Percentiles rank a stretch among this genome's conserved stretches.
These are phyloP conservation scores for Cafeteria roenbergensis DNA, from an alignment of 108 stramenopile species.

Conservation along the genomic window DNA sequence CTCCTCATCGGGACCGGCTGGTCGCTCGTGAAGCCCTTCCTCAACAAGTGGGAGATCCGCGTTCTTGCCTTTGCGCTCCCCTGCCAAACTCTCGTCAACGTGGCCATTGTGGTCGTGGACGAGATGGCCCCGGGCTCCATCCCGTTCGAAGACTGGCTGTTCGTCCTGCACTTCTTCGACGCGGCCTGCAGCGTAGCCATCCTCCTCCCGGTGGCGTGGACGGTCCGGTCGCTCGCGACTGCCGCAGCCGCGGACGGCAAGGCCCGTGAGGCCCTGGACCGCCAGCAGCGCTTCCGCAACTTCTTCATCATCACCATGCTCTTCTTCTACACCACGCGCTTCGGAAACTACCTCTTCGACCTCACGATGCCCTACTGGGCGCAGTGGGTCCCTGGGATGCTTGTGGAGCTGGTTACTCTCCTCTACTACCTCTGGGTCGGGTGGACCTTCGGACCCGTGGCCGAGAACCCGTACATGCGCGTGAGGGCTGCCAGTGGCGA, in stretches of 20 bases:
- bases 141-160: constrained; percentile 62
- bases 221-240: constrained; percentile 24
- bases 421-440: constrained; percentile 77
- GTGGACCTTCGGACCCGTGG: constrained; percentile 59
- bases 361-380: constrained; percentile 64
- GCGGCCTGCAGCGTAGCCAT: constrained; percentile 89
- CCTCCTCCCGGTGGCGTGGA: constrained; percentile 87
- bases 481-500: constrained; percentile 17
- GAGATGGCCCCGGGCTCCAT: constrained; percentile 70
- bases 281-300: constrained; percentile 71
- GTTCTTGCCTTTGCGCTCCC: constrained; percentile 65
- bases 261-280: constrained; percentile 37
- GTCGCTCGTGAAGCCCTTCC: constrained; percentile 79
- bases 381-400: constrained; percentile 68
- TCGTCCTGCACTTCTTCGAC: constrained; percentile 80
- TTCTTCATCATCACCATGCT: constrained; percentile 80
- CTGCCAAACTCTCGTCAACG: constrained; percentile 79
- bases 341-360: constrained; percentile 72
- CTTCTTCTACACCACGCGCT: constrained; percentile 88
- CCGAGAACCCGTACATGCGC: constrained; percentile 62
- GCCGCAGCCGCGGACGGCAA: constrained; percentile 43
- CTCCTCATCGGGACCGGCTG: constrained; percentile 89
- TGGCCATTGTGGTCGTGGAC: constrained; percentile 74
- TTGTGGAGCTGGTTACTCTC: constrained; percentile 65
- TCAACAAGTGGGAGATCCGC: constrained; percentile 66